phyloP scores from a whole-genome alignment of 768 basidiomycete genomes.

The Pleurotus tuber-regium region DNA sequence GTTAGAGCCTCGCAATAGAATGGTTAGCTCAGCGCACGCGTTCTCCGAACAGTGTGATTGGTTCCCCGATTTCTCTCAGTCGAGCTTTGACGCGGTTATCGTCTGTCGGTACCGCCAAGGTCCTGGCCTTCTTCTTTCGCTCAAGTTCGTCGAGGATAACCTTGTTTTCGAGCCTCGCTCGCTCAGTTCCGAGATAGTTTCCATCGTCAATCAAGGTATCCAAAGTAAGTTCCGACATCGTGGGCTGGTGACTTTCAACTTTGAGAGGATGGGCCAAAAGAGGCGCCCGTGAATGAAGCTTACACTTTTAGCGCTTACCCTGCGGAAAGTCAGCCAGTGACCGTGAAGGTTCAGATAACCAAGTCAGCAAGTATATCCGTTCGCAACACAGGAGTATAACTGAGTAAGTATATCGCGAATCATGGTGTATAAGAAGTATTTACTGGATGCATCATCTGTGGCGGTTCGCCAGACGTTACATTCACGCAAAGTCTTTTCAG shows the following conservation, averaged over 20 bases:
- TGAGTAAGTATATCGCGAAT: too few species aligned
- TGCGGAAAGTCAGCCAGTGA: background rate
- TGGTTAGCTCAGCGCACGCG: constrained; percentile 60
- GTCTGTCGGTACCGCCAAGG: constrained; percentile 94
- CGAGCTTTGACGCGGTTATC: constrained; percentile 89
- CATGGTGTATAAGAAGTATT: too few species aligned
- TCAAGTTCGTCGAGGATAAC: constrained; percentile 95
- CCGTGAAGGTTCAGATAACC: too few species aligned
- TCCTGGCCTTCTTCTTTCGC: constrained; percentile 92
- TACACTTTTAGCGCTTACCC: background rate
- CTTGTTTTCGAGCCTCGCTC: constrained; percentile 78
- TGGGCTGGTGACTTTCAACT: constrained; percentile 12
- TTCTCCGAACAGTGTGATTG: constrained; percentile 97
- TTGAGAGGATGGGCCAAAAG: too few species aligned
- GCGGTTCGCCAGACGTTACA: too few species aligned
- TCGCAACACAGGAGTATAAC: too few species aligned
- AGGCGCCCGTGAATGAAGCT: too few species aligned
- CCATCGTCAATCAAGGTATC: constrained; percentile 80
- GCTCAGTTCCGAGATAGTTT: constrained; percentile 68
- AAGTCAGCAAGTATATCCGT: too few species aligned
- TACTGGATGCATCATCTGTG: too few species aligned
- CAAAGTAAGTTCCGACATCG: constrained; percentile 73
- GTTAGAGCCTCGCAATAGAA: constrained; percentile 5
- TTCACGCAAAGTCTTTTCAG: too few species aligned
- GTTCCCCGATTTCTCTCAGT: constrained; percentile 91